These are phyloP conservation scores for Paramecium sonneborni DNA, from an alignment of 73 alveolate species.

Conservation along the genomic window DNA sequence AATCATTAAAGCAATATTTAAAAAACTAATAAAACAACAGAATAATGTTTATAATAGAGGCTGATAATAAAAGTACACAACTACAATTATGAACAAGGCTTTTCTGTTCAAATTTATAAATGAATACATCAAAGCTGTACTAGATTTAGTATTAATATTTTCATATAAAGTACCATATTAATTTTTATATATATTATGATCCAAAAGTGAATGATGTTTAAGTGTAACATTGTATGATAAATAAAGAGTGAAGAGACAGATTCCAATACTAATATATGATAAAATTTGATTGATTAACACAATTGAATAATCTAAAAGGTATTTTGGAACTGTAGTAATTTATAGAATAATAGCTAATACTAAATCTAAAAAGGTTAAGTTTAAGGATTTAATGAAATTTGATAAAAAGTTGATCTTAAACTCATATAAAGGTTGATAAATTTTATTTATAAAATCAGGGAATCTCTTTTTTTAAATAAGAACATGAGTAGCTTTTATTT, in stretches of 20 bases:
- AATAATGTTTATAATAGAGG: conserved; percentile 19
- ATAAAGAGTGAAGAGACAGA: neutral
- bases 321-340: neutral
- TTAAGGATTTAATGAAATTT: neutral
- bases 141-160: neutral
- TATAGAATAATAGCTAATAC: neutral
- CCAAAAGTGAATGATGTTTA: neutral
- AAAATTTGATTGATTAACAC: neutral
- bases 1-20: neutral
- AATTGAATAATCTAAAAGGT: neutral
- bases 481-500: neutral
- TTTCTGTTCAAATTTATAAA: conserved; percentile 15
- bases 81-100: neutral
- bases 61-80: neutral
- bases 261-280: neutral
- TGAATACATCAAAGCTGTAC: conserved; percentile 6
- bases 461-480: too few species aligned
- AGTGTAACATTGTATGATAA: neutral
- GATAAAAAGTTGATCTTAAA: neutral
- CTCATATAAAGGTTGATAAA: neutral
- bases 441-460: neutral
- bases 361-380: conserved; percentile 18
- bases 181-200: neutral
- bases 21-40: conserved; percentile 23
- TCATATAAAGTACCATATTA: conserved; percentile 36